phyloP scores from a whole-genome alignment of 768 basidiomycete genomes.

The Kwoniella bestiolae region DNA sequence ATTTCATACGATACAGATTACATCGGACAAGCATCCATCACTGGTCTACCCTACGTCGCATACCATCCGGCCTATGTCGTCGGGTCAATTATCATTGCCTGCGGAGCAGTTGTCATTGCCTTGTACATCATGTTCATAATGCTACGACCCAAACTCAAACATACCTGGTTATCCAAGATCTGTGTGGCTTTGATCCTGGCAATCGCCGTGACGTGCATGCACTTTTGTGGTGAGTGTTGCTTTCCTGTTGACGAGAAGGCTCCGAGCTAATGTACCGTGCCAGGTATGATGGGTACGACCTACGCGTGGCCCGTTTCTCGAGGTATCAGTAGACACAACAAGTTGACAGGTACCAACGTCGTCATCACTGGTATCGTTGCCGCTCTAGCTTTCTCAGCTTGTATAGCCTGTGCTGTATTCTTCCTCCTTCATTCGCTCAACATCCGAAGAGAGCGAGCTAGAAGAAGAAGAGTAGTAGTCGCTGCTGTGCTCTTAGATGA shows the following conservation, averaged over 20 bases:
- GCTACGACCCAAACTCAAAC: conserved; percentile 57
- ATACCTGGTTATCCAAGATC: conserved; percentile 53
- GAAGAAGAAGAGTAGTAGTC: conserved; percentile 55
- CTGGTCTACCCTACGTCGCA: conserved; percentile 52
- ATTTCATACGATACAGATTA: conserved; percentile 42
- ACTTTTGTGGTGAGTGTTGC: conserved; percentile 51
- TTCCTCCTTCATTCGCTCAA: conserved; percentile 45
- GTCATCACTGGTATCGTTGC: conserved; percentile 56
- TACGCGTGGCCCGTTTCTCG: conserved; percentile 44
- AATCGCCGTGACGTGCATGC: conserved; percentile 54
- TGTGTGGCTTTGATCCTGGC: conserved; percentile 54
- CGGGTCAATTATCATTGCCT: conserved; percentile 56
- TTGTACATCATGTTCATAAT: conserved; percentile 59
- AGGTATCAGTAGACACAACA: conserved; percentile 28
- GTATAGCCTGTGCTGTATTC: conserved; percentile 52
- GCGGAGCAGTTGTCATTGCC: conserved; percentile 52
- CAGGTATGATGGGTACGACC: conserved; percentile 51
- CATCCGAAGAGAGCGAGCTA: conserved; percentile 31
- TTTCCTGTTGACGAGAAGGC: neutral
- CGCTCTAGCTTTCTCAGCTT: conserved; percentile 54
- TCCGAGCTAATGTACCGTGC: conserved; percentile 2
- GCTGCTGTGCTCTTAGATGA: conserved; percentile 54
- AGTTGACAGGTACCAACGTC: conserved; percentile 46
- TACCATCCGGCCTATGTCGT: conserved; percentile 52
- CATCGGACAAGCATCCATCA: conserved; percentile 57